Conservation (phyloP, 148 eudicot species). For the Polygonum maritimum region DNA sequence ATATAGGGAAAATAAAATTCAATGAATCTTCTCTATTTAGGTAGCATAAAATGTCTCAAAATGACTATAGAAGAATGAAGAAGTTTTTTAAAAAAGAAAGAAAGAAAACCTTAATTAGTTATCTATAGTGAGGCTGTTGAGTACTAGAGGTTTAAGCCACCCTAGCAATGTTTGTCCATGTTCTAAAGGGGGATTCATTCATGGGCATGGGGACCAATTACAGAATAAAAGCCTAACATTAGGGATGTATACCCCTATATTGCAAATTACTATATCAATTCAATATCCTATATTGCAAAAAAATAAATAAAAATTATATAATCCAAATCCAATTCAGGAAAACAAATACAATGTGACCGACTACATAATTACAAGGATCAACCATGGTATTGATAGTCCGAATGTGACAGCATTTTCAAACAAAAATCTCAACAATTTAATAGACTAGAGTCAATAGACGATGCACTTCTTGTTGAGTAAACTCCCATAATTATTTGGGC, state of each 20-base stretch:
- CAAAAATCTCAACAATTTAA: too few relatives aligned
- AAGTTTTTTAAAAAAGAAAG: not conserved
- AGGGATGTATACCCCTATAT: not conserved
- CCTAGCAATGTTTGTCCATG: not conserved
- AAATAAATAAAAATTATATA: not conserved
- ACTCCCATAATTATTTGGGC: too few relatives aligned
- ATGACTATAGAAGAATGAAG: not conserved
- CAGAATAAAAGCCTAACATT: not conserved
- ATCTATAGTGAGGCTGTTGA: not conserved
- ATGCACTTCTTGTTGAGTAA: too few relatives aligned
- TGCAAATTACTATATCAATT: too few relatives aligned
- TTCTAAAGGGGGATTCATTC: not conserved
- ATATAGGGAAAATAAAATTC: too few relatives aligned
- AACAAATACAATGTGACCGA: too few relatives aligned
- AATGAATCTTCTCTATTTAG: not conserved
- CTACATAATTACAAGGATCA: too few relatives aligned
- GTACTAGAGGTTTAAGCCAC: not conserved
- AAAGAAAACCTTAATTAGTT: not conserved
- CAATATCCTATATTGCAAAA: not conserved
- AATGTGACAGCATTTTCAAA: too few relatives aligned
- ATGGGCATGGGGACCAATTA: slow-evolving; percentile 4
- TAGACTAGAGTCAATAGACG: too few relatives aligned
- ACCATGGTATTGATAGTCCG: too few relatives aligned
- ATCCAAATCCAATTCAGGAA: not conserved
- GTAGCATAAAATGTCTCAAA: not conserved